Percentiles rank a stretch among this genome's conserved stretches.
Evolutionary conservation across 2,329 filamentous ascomycete species (phyloP).

Genomic region (Ceratocystis diversiconidia): DNA sequence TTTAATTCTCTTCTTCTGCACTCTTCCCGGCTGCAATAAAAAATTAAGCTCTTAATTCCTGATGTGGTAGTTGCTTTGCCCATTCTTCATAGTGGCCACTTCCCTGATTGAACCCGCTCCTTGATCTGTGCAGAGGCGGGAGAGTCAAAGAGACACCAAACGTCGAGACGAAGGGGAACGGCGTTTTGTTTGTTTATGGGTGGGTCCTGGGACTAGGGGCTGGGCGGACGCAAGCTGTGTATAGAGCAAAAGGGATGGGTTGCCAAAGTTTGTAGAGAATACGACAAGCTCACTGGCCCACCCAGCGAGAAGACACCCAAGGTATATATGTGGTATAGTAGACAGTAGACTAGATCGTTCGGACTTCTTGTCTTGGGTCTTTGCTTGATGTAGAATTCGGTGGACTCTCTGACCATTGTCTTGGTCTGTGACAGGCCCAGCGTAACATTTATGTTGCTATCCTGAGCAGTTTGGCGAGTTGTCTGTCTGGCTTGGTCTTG

Average conservation of each 20-base stretch:
- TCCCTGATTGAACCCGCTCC: not conserved
- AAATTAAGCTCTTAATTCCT: not conserved
- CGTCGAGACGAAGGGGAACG: not conserved
- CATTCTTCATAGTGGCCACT: not conserved
- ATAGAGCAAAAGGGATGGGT: not conserved
- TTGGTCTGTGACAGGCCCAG: conserved; percentile 2
- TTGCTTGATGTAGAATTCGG: not conserved
- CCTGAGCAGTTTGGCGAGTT: not conserved
- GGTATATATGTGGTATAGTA: too few species aligned
- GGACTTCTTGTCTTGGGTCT: not conserved
- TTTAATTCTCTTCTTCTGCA: not conserved
- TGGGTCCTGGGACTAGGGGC: not conserved
- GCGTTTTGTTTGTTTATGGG: not conserved
- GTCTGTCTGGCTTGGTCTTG: not conserved
- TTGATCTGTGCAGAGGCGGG: conserved; percentile 1
- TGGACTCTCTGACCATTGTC: not conserved
- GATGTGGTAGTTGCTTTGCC: not conserved
- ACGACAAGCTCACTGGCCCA: not conserved
- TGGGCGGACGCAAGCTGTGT: not conserved
- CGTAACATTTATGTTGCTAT: not conserved
- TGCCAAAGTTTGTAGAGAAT: not conserved
- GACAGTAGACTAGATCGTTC: too few species aligned
- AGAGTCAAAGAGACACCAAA: not conserved
- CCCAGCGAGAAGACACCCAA: too few species aligned
- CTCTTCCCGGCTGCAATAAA: not conserved